Conservation (phyloP, 805 yeast species). For the Monosporozyma unispora region DNA sequence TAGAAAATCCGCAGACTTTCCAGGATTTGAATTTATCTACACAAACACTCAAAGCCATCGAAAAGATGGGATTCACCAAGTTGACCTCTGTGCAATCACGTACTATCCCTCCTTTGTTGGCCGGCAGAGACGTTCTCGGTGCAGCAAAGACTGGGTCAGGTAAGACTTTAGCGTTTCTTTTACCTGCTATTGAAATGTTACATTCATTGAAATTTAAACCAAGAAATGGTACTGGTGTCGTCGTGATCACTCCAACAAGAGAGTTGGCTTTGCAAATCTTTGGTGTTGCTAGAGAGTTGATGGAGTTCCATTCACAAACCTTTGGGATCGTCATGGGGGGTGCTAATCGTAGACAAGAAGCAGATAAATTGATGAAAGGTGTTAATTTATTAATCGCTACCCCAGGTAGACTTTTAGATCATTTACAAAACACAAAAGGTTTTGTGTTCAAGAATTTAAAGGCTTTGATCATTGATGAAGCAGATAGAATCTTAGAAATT, state of each 20-base stretch:
- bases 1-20: not conserved
- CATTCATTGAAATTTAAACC: slow-evolving; percentile 91
- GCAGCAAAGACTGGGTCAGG: slow-evolving; percentile 99
- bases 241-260: slow-evolving; percentile 93
- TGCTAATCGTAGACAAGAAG: slow-evolving; percentile 94
- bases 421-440: slow-evolving; percentile 89
- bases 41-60: slow-evolving; percentile 74
- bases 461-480: slow-evolving; percentile 93
- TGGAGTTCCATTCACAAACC: slow-evolving; percentile 87
- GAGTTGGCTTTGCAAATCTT: slow-evolving; percentile 95
- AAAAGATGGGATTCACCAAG: slow-evolving; percentile 78
- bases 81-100: slow-evolving; percentile 95
- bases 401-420: slow-evolving; percentile 95
- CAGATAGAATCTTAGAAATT: slow-evolving; percentile 93
- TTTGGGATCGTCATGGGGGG: slow-evolving; percentile 97
- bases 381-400: slow-evolving; percentile 92
- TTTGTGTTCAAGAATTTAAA: slow-evolving; percentile 90
- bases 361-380: slow-evolving; percentile 88
- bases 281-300: slow-evolving; percentile 92
- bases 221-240: slow-evolving; percentile 95
- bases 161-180: slow-evolving; percentile 87
- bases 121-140: slow-evolving; percentile 95
- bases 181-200: slow-evolving; percentile 91
- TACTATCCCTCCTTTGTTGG: slow-evolving; percentile 91
- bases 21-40: slow-evolving; percentile 52